Percentiles rank a stretch among this genome's conserved stretches.
Conservation (phyloP, 1,139 yeast species). For the Blastobotrys buckinghamii region DNA sequence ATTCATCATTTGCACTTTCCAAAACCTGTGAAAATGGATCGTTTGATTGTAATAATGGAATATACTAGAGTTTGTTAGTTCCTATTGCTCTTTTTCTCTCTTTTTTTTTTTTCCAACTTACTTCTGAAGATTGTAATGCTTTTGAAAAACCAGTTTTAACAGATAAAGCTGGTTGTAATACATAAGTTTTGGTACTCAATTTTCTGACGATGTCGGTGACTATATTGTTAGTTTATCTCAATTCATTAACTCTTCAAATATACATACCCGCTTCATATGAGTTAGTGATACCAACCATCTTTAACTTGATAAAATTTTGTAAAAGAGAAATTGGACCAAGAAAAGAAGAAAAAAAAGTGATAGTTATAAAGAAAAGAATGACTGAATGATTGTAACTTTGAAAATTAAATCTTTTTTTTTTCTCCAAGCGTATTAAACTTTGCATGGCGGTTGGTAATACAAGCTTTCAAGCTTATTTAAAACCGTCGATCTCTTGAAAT, state of each 20-base stretch:
- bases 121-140: slow-evolving; percentile 19
- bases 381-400: neutral
- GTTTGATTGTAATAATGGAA: slow-evolving; percentile 40
- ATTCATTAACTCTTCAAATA: neutral
- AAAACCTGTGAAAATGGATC: slow-evolving; percentile 50
- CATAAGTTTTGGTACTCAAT: slow-evolving; percentile 36
- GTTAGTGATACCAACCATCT: slow-evolving; percentile 1
- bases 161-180: slow-evolving; percentile 46
- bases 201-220: slow-evolving; percentile 27
- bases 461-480: no score
- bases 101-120: slow-evolving; percentile 3
- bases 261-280: slow-evolving; percentile 11
- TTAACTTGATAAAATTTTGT: neutral
- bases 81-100: neutral
- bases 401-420: neutral
- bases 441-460: no score
- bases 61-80: slow-evolving; percentile 21
- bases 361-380: neutral
- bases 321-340: neutral
- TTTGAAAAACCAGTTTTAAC: slow-evolving; percentile 36
- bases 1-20: slow-evolving; percentile 17
- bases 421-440: no score
- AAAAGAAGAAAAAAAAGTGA: neutral
- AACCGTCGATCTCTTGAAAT: no score
- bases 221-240: slow-evolving; percentile 7